Evolutionary conservation across 2,329 filamentous ascomycete species (phyloP), one percentile per base, ranked within the genome.

Genomic region (Macroventuria anomochaeta): DNA sequence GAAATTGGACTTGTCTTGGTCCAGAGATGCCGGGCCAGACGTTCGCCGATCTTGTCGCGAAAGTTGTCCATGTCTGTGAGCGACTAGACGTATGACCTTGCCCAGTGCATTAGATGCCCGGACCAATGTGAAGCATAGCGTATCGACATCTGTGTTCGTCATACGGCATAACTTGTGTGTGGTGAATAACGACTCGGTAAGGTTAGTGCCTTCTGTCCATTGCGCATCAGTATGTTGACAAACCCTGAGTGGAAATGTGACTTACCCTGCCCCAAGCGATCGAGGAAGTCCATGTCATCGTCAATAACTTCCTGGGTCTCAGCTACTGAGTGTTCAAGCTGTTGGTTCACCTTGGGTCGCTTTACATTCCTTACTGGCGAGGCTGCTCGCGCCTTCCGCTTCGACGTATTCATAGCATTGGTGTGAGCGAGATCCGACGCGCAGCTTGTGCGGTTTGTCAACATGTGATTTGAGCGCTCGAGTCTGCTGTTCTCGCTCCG

Each of bases 161-260:
- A 60, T 59, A 39, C 63, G 65, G 50, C 62, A 69, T 12, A 71
- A 37, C 31, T 61, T 65, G 53, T 75, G 67, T n/a, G 64, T 59
- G 2, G 47, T 60, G 41, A 70, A 75, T 5, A 73, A 46, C 12
- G 64, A 59, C 32, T 70, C 65, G 1, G 55, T 61, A n/a, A 74
- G 63, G 2, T 29, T 53, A 8, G 31, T 26, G 10, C 67, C 62
- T 36, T 63, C 67, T 71, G 28, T 20, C 15, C n/a, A 28, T 13
- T 26, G n/a, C 15, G 6, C n/a, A 21, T 67, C 28, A 63, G 57
- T 28, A 41, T 7, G 12, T 10, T 39, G 13, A 29, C 6, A 38
- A 21, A 20, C 13, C 21, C 10, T 13, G 13, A 8, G n/a, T 11
- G 37, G 13, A n/a, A 23, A 28, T 18, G n/a, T 18, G 1, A 37